A percentile compares a stretch with the other conserved stretches of the same genome.
Conservation (phyloP, 139 green algal genomes). For the Tetraselmis chui region DNA sequence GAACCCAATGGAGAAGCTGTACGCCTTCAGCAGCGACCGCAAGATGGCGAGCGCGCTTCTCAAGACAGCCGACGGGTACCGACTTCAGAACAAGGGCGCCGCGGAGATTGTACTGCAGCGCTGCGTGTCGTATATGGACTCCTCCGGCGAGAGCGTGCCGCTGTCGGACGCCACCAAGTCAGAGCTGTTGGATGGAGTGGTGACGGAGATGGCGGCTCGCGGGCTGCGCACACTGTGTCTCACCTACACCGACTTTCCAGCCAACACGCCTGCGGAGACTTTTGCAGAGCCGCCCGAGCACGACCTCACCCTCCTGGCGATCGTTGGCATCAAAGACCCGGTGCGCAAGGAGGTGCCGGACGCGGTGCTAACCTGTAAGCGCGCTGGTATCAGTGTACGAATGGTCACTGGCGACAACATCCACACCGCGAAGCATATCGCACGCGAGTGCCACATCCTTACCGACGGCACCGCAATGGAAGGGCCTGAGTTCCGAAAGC, state of each 20-base stretch:
- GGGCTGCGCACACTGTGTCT: constrained; percentile 85
- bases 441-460: constrained; percentile 92
- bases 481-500: constrained; percentile 79
- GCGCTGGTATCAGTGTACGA: constrained; percentile 86
- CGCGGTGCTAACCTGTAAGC: constrained; percentile 74
- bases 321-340: constrained; percentile 98
- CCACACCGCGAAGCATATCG: constrained; percentile 92
- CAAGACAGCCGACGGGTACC: constrained; percentile 33
- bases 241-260: constrained; percentile 52
- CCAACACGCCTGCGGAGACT: constrained; percentile 35
- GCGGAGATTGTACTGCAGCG: constrained; percentile 85
- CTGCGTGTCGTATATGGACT: constrained; percentile 52
- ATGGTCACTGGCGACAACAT: constrained; percentile 99
- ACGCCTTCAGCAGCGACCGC: constrained; percentile 80
- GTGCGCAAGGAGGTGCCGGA: constrained; percentile 70
- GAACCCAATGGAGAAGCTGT: constrained; percentile 44
- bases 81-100: constrained; percentile 88
- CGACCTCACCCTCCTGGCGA: constrained; percentile 52
- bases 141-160: constrained; percentile 34
- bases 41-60: constrained; percentile 81
- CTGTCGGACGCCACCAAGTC: constrained; percentile 38
- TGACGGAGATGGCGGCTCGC: constrained; percentile 64
- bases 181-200: constrained; percentile 40
- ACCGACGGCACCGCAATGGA: constrained; percentile 71
- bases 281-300: constrained; percentile 51